These are phyloP conservation scores for Dimargaris cristalligena DNA, from an alignment of 192 early-diverging fungal genomes.

Conservation along the genomic window DNA sequence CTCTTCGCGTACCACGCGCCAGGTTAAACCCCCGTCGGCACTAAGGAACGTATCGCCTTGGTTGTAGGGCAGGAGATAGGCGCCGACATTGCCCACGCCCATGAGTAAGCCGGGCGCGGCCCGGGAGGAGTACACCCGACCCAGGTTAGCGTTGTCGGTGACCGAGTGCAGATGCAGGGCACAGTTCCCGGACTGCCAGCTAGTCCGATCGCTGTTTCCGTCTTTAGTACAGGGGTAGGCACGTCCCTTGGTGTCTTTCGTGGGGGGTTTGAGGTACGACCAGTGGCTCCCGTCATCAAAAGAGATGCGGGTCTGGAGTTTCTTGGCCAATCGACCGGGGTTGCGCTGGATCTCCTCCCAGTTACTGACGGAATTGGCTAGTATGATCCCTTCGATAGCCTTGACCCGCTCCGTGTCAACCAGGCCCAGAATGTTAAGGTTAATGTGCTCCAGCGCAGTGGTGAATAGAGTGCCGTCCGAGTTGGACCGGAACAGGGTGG, in stretches of 20 bases:
- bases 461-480: slow-evolving; percentile 80
- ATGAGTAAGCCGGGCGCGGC: slow-evolving; percentile 71
- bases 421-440: slow-evolving; percentile 50
- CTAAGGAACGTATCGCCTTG: slow-evolving; percentile 77
- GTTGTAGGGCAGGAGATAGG: slow-evolving; percentile 44
- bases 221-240: slow-evolving; percentile 33
- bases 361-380: slow-evolving; percentile 75
- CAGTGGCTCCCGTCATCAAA: slow-evolving; percentile 77
- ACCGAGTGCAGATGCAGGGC: slow-evolving; percentile 76
- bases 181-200: too few species aligned
- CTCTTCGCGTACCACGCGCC: slow-evolving; percentile 43
- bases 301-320: slow-evolving; percentile 55
- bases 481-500: slow-evolving; percentile 68
- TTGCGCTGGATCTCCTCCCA: slow-evolving; percentile 36
- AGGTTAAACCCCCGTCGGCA: slow-evolving; percentile 64
- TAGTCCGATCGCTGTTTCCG: slow-evolving; percentile 16
- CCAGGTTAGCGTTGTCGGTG: slow-evolving; percentile 45
- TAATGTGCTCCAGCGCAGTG: slow-evolving; percentile 58
- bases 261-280: slow-evolving; percentile 49
- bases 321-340: slow-evolving; percentile 26
- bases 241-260: slow-evolving; percentile 33
- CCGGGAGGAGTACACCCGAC: slow-evolving; percentile 51
- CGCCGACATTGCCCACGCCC: slow-evolving; percentile 80
- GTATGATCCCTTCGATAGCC: slow-evolving; percentile 59
- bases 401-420: slow-evolving; percentile 87